Evolutionary conservation across 139 green algal species (phyloP).

Genomic region (Chlorella sp.): DNA sequence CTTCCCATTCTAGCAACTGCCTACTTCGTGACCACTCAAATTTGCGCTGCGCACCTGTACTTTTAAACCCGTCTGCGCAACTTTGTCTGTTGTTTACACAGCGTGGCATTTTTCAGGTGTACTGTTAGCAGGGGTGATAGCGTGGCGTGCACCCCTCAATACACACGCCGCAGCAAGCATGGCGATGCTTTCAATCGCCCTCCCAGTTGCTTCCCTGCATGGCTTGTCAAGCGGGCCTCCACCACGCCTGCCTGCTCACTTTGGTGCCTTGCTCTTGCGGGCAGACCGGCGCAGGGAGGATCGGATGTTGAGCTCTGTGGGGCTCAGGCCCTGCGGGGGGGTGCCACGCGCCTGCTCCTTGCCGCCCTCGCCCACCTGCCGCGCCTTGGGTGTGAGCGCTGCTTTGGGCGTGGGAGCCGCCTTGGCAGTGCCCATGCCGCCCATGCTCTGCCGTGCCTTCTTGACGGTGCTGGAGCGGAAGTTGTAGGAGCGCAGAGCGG

Average conservation of each 20-base stretch:
- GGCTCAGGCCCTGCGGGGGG: conserved; percentile 30
- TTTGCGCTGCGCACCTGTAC: background rate
- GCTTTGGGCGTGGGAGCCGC: background rate
- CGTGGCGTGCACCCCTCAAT: no score
- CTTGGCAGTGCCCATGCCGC: background rate
- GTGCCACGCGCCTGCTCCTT: background rate
- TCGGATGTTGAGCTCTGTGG: conserved; percentile 48
- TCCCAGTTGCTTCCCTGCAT: no score
- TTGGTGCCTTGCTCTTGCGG: conserved; percentile 17
- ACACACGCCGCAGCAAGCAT: no score
- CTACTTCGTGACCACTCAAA: background rate
- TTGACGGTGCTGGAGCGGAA: conserved; percentile 11
- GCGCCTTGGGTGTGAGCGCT: background rate
- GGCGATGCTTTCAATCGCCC: no score
- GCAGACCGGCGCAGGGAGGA: conserved; percentile 29
- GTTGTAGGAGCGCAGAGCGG: conserved; percentile 6
- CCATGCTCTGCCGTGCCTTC: conserved; percentile 5
- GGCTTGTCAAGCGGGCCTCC: no score
- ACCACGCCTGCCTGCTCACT: background rate
- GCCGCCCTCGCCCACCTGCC: background rate
- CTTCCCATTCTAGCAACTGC: background rate
- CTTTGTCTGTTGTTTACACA: no score
- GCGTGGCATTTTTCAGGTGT: no score
- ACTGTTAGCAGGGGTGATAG: no score
- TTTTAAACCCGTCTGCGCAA: no score